These are phyloP conservation scores for Penicillium antarcticum DNA, from an alignment of 495 filamentous ascomycete species.

Conservation along the genomic window DNA sequence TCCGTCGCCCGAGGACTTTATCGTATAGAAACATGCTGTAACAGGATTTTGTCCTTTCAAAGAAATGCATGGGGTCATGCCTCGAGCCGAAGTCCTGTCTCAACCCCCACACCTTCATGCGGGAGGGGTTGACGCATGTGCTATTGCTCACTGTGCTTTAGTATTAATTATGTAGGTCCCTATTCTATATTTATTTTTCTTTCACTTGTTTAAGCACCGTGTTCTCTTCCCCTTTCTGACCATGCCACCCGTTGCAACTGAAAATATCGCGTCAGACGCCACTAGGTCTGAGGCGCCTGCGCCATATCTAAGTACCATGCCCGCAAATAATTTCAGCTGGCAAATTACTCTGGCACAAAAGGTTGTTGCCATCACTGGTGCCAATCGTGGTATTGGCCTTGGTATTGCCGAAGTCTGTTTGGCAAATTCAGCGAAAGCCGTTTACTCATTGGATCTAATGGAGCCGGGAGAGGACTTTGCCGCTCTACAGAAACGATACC, in stretches of 20 bases:
- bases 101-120: no score
- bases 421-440: conserved; percentile 32
- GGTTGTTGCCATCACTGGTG: conserved; percentile 35
- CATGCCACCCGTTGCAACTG: conserved; percentile 20
- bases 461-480: conserved; percentile 39
- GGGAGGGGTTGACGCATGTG: no score
- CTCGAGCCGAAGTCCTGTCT: no score
- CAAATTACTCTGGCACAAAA: conserved; percentile 27
- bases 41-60: no score
- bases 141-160: no score
- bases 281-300: conserved; percentile 3
- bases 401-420: conserved; percentile 40
- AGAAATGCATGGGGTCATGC: no score
- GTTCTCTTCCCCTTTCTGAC: not conserved
- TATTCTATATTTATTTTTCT: not conserved
- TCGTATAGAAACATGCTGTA: no score
- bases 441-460: conserved; percentile 42
- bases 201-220: not conserved
- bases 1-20: no score
- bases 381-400: conserved; percentile 36
- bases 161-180: no score
- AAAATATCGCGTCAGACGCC: conserved; percentile 6
- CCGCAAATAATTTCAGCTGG: conserved; percentile 22
- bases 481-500: conserved; percentile 27
- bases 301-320: conserved; percentile 23